Evolutionary conservation across 1,284 basidiomycete genomes (phyloP), one percentile per base, ranked within the genome.

Genomic region (Tilletia caries): DNA sequence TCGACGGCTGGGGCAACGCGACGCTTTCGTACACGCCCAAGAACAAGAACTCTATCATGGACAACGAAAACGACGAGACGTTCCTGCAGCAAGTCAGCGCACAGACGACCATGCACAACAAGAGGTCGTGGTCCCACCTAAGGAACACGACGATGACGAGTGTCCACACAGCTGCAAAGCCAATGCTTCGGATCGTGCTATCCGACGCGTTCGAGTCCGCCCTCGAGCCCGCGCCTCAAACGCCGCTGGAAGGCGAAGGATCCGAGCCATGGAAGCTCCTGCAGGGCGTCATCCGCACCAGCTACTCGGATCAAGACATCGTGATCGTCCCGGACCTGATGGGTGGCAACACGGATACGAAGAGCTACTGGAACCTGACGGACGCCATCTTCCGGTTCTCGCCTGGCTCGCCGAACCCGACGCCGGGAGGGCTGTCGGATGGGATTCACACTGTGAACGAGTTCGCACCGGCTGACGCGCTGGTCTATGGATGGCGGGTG

Each of bases 361-460:
- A 85, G 66, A 85, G 83, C 71, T 88, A 87, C 79, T 88, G 87
- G 87, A 78, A 85, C 29, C 75, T 88, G 15, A 86, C 87, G 1
- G 71, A 76, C 37, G 84, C 87, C 72, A 88, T 89, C 72, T 89
- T 88, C 83, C 86, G 88, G 4, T 89, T 87, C 79, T 84, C 75
- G 20, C 80, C 84, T 25, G 65, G 76, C 34, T 76, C 73, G 13
- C 66, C 33, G 66, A 69, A 32, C 25, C 46, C 48, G 71, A 77
- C 79, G 13, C 83, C 52, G 79, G 58, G 84, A 72, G 69, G 65
- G 18, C 50, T 80, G 82, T 73, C 82, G 75, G 84, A 84, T 64
- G 86, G 86, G 3, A 85, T 89, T 33, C 91, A 91, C 80, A 91
- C 91, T 0, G 87, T 89, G 48, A 87, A 89, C 71, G 89, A 90